Evolutionary conservation across 306 rosid genomes (phyloP).

Genomic region (Castanospermum australe): DNA sequence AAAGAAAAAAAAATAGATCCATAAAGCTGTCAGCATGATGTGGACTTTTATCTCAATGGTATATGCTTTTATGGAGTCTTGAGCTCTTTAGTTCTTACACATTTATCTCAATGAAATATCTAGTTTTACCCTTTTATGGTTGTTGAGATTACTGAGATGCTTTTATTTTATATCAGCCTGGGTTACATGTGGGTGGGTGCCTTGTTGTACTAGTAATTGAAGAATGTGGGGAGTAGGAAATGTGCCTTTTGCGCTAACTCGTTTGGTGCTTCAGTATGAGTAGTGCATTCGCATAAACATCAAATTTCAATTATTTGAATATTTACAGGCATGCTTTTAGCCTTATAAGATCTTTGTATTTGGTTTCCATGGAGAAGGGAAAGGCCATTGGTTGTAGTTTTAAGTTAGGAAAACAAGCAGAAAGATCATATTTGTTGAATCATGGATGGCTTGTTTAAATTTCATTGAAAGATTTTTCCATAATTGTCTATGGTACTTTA

Average conservation of each 20-base stretch:
- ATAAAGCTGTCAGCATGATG: background rate
- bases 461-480: background rate
- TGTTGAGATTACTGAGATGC: background rate
- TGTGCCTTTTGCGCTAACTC: background rate
- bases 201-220: background rate
- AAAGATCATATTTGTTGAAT: conserved; percentile 11
- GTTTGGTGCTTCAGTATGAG: conserved; percentile 4
- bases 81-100: background rate
- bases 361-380: background rate
- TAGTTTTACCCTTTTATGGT: background rate
- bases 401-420: background rate
- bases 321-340: background rate
- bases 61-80: conserved; percentile 1
- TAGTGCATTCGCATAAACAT: background rate
- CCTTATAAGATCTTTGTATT: background rate
- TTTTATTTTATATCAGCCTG: background rate
- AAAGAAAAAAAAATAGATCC: background rate
- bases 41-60: background rate
- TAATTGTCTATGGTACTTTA: background rate
- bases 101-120: conserved; percentile 7
- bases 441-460: background rate
- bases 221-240: background rate
- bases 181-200: background rate
- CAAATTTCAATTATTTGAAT: background rate
- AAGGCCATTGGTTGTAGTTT: conserved; percentile 1